A percentile compares a stretch with the other conserved stretches of the same genome.
Evolutionary conservation across 345 rosid genomes (phyloP).

Genomic region (Rubroshorea leprosula): DNA sequence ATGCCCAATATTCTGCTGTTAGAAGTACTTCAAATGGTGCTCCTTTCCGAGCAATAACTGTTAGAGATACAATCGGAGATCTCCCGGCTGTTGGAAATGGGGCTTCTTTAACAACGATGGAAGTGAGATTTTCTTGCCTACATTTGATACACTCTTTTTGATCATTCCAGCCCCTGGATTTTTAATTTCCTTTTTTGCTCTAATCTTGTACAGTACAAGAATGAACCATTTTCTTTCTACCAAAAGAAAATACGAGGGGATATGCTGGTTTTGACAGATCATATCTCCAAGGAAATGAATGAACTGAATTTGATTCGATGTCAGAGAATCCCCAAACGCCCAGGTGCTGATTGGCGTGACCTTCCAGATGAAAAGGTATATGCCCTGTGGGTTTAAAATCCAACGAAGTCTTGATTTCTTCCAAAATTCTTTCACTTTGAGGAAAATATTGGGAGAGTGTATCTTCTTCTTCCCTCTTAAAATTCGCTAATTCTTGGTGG

Average conservation of each 20-base stretch:
- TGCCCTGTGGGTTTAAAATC: neutral
- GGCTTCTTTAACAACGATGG: constrained; percentile 40
- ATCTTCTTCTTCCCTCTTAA: neutral
- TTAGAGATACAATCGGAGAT: constrained; percentile 86
- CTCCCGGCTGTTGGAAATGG: constrained; percentile 73
- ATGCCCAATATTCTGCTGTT: constrained; percentile 60
- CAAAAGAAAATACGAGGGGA: constrained; percentile 67
- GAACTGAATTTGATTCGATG: constrained; percentile 73
- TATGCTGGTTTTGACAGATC: constrained; percentile 50
- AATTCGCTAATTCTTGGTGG: no score
- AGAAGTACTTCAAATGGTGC: constrained; percentile 73
- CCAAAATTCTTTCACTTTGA: no score
- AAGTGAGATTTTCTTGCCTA: constrained; percentile 31
- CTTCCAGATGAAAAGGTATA: constrained; percentile 71
- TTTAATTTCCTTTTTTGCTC: neutral
- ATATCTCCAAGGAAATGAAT: constrained; percentile 75
- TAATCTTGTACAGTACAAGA: constrained; percentile 40
- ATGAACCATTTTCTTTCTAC: constrained; percentile 71
- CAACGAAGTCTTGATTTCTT: no score
- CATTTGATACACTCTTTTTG: neutral
- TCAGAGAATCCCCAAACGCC: constrained; percentile 64
- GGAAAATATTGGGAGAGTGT: no score
- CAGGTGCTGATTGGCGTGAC: constrained; percentile 93
- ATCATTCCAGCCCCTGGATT: no score
- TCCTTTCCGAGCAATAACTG: constrained; percentile 87